Base-by-base conservation (phyloP, 2,329 filamentous ascomycete species). In the Uncinocarpus reesii region DNA sequence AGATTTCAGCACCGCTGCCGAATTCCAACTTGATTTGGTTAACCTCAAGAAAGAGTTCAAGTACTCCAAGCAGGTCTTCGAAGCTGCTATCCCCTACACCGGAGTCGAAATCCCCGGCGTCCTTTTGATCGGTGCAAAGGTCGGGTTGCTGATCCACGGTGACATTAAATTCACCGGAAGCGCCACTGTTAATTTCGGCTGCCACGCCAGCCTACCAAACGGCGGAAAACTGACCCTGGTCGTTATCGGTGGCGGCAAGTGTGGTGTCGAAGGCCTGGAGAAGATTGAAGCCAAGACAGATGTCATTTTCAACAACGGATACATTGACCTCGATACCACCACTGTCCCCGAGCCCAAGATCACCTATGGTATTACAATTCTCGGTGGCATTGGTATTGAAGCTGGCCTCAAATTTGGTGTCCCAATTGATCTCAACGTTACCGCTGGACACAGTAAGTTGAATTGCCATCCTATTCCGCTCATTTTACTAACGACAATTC, bases 331-430 rank as follows among this genome's bases (percentile, higher is more conserved):
- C 31, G 54, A 55, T 18, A 42, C 57, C 13, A 47, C 50, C 10
- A 58, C 54, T 13, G 53, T 57, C 32, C 56, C 58, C 16, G 53
- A 56, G 24, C 52, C 58, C 1, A 52, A 54, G n/a, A 43, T 62
- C 16, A 56, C 57, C 5, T 55, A 60, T 32, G 59, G 57, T 10
- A 42, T 59, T n/a, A 57, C 59, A 16, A 47, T 62, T 32, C 52
- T 53, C n/a, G 46, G 42, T 10, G 40, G 37, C n/a, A 34, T 29
- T 28, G 49, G 49, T 16, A 42, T 50, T 15, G 52, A 53, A 21
- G 52, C 49, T n/a, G 47, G 42, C 7, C 2, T 53, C 13, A 47
- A 44, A 15, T 48, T 53, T 21, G 52, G 52, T 28, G 16, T 47
- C 3, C 52, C 52, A 2, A 34, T 53, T 40, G 51, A 50, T 32